phyloP scores from a whole-genome alignment of 2,329 filamentous ascomycete genomes.

The Colletotrichum sp. region DNA sequence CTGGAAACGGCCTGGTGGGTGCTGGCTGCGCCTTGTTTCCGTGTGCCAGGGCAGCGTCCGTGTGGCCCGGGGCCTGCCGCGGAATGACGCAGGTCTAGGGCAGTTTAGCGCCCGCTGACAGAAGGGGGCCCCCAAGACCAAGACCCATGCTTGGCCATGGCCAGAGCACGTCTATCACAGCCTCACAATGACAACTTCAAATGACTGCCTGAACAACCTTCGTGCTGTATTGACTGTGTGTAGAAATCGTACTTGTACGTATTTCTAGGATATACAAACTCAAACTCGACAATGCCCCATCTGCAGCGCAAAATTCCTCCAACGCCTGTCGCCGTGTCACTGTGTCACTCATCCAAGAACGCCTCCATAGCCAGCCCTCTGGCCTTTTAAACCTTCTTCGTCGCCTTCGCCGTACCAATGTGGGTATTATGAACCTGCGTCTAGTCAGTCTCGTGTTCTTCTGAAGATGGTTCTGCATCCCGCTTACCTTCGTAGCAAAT shows the following conservation, averaged over 20 bases:
- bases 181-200: background rate
- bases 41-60: background rate
- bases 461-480: accelerated
- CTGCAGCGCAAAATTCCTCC: background rate
- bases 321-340: constrained; percentile 7
- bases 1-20: background rate
- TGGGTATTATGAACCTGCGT: constrained; percentile 82
- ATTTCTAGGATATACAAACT: constrained; percentile 25
- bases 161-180: background rate
- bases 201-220: background rate
- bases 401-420: constrained; percentile 85
- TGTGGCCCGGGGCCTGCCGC: background rate
- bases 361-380: constrained; percentile 1
- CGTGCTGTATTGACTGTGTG: constrained; percentile 18
- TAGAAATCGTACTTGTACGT: constrained; percentile 22
- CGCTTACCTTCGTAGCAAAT: constrained; percentile 87
- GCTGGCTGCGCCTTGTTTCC: background rate
- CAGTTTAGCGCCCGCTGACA: background rate
- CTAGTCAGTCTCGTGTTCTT: background rate
- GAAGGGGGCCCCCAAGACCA: background rate
- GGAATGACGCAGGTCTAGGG: background rate
- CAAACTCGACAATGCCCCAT: constrained; percentile 15
- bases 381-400: constrained; percentile 54
- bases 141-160: background rate
- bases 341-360: constrained; percentile 9